Evolutionary conservation across 2,329 filamentous ascomycete species (phyloP), one percentile per base, ranked within the genome.

Genomic region (Penicillium sp.): DNA sequence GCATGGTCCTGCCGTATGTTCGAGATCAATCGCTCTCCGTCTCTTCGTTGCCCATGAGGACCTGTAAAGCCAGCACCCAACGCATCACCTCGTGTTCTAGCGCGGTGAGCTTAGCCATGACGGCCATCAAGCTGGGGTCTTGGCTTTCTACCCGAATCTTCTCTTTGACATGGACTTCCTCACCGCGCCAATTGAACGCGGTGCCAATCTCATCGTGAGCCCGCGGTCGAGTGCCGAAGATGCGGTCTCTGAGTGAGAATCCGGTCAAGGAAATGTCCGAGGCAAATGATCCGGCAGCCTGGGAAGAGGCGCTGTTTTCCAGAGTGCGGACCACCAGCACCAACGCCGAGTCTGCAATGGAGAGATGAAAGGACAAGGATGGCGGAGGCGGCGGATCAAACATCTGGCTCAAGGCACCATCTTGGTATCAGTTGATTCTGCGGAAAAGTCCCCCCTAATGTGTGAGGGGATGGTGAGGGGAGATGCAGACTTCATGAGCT

Each of bases 91-190:
- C 84, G 59, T 90, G 81, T 53, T 86, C 84, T 48, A 96, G 71
- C 4, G 87, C 89, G 28, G 79, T 82, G 57, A 96, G 73, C 70
- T 96, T 96, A 4, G 89, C 85, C 66, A 88, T 85, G 32, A 93
- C 76, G 33, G 87, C 85, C 66, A 96, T 83, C 55, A 96, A 66
- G 58, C 83, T 90, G 1, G 91, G 91, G 66, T 97, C 90, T 47
- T 90, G 88, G 60, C 83, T 91, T 68, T 95, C 90, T 2, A 96
- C 85, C 36, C 86, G 79, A 4, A 95, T 81, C 72, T 96, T 96
- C 66, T 96, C 91, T 57, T 85, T 83, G 39, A 97, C 91, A 54
- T 82, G 85, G 3, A 96, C 90, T 52, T 93, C 83, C 47, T 82
- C 77, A 4, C 80, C 79, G 11, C 73, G 74, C 69, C 79, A 96